Conservation (phyloP, 805 yeast genomes). For the Cyberlindnera suaveolens region DNA sequence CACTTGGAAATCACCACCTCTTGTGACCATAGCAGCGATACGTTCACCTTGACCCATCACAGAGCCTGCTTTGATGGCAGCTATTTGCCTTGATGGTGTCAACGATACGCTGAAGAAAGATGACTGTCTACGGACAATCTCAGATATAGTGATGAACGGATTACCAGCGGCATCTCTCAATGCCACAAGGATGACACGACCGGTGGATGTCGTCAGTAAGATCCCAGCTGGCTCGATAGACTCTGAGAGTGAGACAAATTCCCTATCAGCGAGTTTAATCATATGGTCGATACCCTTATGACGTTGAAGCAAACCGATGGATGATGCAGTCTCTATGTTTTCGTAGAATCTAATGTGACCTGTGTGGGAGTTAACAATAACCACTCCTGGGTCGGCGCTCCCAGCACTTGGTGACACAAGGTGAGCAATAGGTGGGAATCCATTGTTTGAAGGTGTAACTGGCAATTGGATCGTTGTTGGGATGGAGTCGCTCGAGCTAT, state of each 20-base stretch:
- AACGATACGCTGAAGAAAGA: slow-evolving; percentile 29
- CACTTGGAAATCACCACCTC: slow-evolving; percentile 38
- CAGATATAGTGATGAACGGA: slow-evolving; percentile 31
- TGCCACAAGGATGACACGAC: slow-evolving; percentile 55
- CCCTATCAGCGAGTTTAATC: slow-evolving; percentile 43
- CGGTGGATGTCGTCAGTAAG: slow-evolving; percentile 61
- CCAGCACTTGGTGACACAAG: slow-evolving; percentile 54
- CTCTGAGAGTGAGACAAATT: slow-evolving; percentile 49
- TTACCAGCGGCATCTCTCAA: slow-evolving; percentile 67
- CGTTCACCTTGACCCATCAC: slow-evolving; percentile 46
- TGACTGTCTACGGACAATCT: slow-evolving; percentile 24
- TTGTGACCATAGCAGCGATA: slow-evolving; percentile 33
- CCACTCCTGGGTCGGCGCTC: slow-evolving; percentile 57
- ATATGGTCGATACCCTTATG: slow-evolving; percentile 29
- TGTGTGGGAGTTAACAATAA: slow-evolving; percentile 49
- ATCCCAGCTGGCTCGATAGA: slow-evolving; percentile 73
- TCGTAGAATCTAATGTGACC: slow-evolving; percentile 69
- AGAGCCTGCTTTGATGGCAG: slow-evolving; percentile 50
- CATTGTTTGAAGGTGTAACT: slow-evolving; percentile 20
- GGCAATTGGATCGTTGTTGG: slow-evolving; percentile 54
- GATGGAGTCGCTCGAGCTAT: slow-evolving; percentile 50
- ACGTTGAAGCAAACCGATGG: slow-evolving; percentile 48
- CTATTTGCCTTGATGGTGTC: slow-evolving; percentile 36
- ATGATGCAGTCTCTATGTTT: slow-evolving; percentile 64
- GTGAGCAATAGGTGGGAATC: slow-evolving; percentile 44